Evolutionary conservation across 306 rosid genomes (phyloP).

Genomic region (Cicer chorassanicum): DNA sequence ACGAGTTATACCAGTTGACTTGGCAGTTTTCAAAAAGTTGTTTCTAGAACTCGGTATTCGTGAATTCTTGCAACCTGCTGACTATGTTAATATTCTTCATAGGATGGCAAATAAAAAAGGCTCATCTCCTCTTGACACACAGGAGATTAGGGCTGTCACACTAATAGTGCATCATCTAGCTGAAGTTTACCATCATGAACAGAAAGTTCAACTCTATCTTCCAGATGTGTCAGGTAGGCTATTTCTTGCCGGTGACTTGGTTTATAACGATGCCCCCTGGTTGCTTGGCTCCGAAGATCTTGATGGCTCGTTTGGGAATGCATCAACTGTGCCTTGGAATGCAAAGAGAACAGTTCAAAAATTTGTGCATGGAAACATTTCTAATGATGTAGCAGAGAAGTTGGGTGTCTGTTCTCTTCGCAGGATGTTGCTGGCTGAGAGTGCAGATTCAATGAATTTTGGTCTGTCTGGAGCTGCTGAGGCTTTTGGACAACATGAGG

Average conservation of each 20-base stretch:
- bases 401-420: conserved; percentile 96
- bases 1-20: conserved; percentile 90
- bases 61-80: conserved; percentile 72
- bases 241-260: conserved; percentile 75
- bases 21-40: conserved; percentile 86
- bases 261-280: conserved; percentile 99
- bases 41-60: conserved; percentile 87
- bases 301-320: conserved; percentile 62
- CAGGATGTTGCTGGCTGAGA: conserved; percentile 89
- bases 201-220: conserved; percentile 70
- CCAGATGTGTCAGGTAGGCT: conserved; percentile 83
- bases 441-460: conserved; percentile 97
- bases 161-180: conserved; percentile 90
- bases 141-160: conserved; percentile 83
- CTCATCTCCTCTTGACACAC: conserved; percentile 79
- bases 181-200: conserved; percentile 73
- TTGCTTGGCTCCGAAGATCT: conserved; percentile 80
- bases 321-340: conserved; percentile 59
- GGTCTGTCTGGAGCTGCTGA: conserved; percentile 94
- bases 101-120: conserved; percentile 85
- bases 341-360: conserved; percentile 75
- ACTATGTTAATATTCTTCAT: conserved; percentile 78
- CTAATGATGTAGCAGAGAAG: conserved; percentile 94
- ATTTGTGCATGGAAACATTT: conserved; percentile 94
- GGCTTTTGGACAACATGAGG: conserved; percentile 99